Conservation (phyloP, 345 rosid genomes). For the Garcia nutans region DNA sequence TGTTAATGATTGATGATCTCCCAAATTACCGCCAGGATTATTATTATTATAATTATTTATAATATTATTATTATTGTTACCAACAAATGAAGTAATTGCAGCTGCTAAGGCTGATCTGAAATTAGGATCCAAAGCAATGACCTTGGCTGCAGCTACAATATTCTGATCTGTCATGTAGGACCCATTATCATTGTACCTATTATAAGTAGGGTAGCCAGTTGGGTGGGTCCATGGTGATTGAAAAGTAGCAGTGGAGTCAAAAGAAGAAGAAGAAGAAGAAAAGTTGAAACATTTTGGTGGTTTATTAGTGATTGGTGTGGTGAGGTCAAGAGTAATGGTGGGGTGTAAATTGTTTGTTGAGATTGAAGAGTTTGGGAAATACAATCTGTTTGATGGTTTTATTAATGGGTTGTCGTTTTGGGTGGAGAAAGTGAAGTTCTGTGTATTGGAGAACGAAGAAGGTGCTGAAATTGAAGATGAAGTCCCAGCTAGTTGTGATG, state of each 20-base stretch:
- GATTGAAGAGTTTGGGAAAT: conserved; percentile 36
- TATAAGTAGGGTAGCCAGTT: conserved; percentile 29
- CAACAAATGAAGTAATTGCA: background rate
- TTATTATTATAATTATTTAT: no score
- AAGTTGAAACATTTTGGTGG: conserved; percentile 53
- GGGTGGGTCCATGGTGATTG: conserved; percentile 30
- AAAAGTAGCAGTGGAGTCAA: background rate
- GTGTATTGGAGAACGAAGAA: conserved; percentile 33
- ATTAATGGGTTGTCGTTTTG: conserved; percentile 21
- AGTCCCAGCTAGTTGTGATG: conserved; percentile 32
- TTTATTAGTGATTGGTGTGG: conserved; percentile 41
- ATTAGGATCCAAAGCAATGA: conserved; percentile 63
- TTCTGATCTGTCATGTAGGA: conserved; percentile 33
- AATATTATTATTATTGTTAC: background rate
- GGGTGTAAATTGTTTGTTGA: conserved; percentile 42
- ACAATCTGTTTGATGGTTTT: conserved; percentile 41
- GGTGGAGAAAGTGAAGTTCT: conserved; percentile 37
- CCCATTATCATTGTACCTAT: conserved; percentile 17
- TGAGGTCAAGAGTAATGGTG: conserved; percentile 82
- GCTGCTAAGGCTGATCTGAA: conserved; percentile 43
- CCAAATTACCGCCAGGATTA: no score
- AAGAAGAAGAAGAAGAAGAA: conserved; percentile 25
- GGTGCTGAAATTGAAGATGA: conserved; percentile 9
- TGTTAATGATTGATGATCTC: background rate
- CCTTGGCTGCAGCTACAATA: conserved; percentile 48